phyloP scores from a whole-genome alignment of 768 basidiomycete genomes.

The Auriscalpium vulgare region DNA sequence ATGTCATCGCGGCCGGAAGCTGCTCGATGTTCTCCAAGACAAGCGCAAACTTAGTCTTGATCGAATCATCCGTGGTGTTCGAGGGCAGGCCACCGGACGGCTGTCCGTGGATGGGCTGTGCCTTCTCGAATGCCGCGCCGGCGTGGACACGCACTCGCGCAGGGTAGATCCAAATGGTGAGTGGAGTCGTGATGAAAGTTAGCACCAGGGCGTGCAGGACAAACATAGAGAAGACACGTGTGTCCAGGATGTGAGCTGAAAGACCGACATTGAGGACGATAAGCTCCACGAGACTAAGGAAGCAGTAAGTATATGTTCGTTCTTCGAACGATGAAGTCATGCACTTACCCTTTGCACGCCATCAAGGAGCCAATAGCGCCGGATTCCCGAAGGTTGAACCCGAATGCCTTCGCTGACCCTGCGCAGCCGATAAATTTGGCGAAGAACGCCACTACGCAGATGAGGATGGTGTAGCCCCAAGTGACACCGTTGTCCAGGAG shows the following conservation, averaged over 20 bases:
- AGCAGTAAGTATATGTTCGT: background rate
- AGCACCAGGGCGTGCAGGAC: slow-evolving; percentile 71
- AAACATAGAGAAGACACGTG: slow-evolving; percentile 81
- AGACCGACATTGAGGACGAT: slow-evolving; percentile 90
- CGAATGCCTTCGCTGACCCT: slow-evolving; percentile 44
- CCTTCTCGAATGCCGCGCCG: slow-evolving; percentile 10
- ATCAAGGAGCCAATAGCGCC: slow-evolving; percentile 82
- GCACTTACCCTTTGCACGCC: slow-evolving; percentile 77
- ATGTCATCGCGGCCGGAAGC: slow-evolving; percentile 73
- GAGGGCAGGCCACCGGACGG: slow-evolving; percentile 11
- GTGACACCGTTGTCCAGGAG: slow-evolving; percentile 64
- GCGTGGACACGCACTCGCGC: slow-evolving; percentile 40
- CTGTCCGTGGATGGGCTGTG: slow-evolving; percentile 3
- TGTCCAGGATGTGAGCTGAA: slow-evolving; percentile 52
- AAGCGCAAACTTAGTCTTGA: slow-evolving; percentile 57
- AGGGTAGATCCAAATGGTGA: slow-evolving; percentile 75
- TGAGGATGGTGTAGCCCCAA: slow-evolving; percentile 77
- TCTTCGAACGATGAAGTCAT: background rate
- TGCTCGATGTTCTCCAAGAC: slow-evolving; percentile 80
- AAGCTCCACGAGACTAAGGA: slow-evolving; percentile 62
- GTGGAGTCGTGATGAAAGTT: slow-evolving; percentile 80
- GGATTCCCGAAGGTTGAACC: slow-evolving; percentile 70
- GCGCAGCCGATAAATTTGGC: slow-evolving; percentile 76
- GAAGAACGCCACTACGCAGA: slow-evolving; percentile 66
- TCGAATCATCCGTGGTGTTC: slow-evolving; percentile 23